A percentile compares a stretch with the other conserved stretches of the same genome.
Conservation (phyloP, 768 basidiomycete species). For the Mycena haematopus region DNA sequence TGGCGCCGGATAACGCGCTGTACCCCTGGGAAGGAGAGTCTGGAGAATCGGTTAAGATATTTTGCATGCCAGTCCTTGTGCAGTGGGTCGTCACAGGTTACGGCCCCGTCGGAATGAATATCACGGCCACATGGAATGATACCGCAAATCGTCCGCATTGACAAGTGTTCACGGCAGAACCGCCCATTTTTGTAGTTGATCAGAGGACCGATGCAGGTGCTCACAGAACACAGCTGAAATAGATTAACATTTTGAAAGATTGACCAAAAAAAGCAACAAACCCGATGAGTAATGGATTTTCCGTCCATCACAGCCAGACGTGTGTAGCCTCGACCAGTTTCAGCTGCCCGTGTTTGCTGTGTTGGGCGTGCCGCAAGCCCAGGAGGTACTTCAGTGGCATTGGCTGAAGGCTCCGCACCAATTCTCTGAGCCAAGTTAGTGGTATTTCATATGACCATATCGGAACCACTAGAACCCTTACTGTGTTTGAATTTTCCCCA, state of each 20-base stretch:
- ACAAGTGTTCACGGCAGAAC: not conserved
- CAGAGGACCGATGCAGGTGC: not conserved
- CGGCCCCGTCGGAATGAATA: not conserved
- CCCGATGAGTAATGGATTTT: constrained; percentile 1
- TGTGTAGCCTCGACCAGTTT: not conserved
- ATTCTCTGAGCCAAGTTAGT: too few relatives aligned
- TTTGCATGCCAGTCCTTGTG: too few relatives aligned
- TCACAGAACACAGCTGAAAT: not conserved
- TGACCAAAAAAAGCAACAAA: not conserved
- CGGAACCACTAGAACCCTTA: too few relatives aligned
- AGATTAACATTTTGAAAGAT: too few relatives aligned
- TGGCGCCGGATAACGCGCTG: too few relatives aligned
- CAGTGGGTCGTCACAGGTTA: too few relatives aligned
- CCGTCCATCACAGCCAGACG: not conserved
- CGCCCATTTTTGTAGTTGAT: not conserved
- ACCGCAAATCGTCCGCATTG: not conserved
- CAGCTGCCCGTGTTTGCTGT: constrained; percentile 22
- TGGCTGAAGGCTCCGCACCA: too few relatives aligned
- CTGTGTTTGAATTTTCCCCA: not conserved
- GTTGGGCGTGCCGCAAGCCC: not conserved
- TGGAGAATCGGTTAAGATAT: too few relatives aligned
- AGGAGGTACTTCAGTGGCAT: too few relatives aligned
- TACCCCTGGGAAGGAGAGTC: too few relatives aligned
- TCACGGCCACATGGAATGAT: not conserved
- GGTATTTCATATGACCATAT: too few relatives aligned